These are phyloP conservation scores for Penicillium hesseltinei DNA, from an alignment of 2,329 filamentous ascomycete species.

Conservation along the genomic window DNA sequence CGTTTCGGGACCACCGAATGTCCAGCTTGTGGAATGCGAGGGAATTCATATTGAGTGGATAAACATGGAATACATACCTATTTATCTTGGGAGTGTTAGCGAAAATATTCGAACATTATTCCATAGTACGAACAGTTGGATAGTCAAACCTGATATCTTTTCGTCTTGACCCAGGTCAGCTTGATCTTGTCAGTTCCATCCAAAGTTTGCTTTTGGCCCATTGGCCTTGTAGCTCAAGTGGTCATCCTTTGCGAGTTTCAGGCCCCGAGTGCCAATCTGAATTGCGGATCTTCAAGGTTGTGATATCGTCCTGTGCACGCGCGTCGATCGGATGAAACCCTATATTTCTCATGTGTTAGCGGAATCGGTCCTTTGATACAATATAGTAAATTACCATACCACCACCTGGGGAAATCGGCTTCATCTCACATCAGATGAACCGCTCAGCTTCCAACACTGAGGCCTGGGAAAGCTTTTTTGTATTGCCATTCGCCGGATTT, in stretches of 20 bases:
- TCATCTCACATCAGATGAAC: too few relatives aligned
- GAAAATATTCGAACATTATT: background rate
- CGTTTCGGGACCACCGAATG: background rate
- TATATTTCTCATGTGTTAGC: background rate
- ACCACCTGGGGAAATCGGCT: background rate
- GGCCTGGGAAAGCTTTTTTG: too few relatives aligned
- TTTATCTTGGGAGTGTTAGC: background rate
- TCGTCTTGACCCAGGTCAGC: background rate
- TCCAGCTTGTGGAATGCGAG: background rate
- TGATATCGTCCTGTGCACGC: background rate
- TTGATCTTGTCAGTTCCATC: background rate
- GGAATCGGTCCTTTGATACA: background rate
- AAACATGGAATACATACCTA: background rate
- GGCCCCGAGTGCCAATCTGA: background rate
- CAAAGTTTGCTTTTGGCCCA: background rate
- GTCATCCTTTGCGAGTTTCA: background rate
- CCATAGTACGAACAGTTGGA: background rate
- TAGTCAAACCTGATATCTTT: background rate
- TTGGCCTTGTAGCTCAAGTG: background rate
- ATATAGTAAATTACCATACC: background rate
- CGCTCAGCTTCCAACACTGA: background rate
- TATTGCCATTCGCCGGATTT: background rate
- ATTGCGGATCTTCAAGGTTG: background rate
- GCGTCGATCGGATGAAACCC: background rate
- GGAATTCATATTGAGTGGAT: background rate